Percentiles rank a stretch among this genome's conserved stretches.
Evolutionary conservation across 129 eudicot genomes (phyloP).

Genomic region (Chrysanthemum seticuspe): DNA sequence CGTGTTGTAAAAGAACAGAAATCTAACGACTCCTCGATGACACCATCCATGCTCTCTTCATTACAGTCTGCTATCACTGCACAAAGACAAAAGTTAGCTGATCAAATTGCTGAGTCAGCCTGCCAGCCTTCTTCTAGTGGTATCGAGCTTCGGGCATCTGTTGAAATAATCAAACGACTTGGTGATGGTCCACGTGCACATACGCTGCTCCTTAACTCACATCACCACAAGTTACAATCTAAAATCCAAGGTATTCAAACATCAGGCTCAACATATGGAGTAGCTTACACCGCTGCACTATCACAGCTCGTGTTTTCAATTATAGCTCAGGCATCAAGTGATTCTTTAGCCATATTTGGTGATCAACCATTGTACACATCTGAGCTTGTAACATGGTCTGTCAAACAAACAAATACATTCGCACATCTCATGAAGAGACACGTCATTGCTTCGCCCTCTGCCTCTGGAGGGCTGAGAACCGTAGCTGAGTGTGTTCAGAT

Average conservation of each 20-base stretch:
- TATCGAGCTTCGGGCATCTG: slow-evolving; percentile 67
- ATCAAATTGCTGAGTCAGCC: slow-evolving; percentile 78
- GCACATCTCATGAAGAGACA: slow-evolving; percentile 63
- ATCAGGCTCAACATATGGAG: slow-evolving; percentile 52
- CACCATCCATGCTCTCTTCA: slow-evolving; percentile 33
- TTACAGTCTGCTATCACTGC: slow-evolving; percentile 52
- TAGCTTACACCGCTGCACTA: slow-evolving; percentile 66
- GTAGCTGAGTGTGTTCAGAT: slow-evolving; percentile 86
- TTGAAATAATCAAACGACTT: slow-evolving; percentile 65
- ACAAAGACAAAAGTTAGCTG: slow-evolving; percentile 71
- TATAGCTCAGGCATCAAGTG: slow-evolving; percentile 87
- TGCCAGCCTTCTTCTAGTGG: slow-evolving; percentile 69
- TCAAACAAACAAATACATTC: slow-evolving; percentile 57
- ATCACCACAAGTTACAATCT: slow-evolving; percentile 52
- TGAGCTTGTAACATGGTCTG: slow-evolving; percentile 91
- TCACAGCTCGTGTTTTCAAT: slow-evolving; percentile 78
- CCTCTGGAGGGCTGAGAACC: slow-evolving; percentile 66
- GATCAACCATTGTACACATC: slow-evolving; percentile 83
- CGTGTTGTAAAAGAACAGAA: slow-evolving; percentile 45
- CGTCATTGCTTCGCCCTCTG: slow-evolving; percentile 65
- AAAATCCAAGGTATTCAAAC: slow-evolving; percentile 51
- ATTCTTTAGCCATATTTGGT: slow-evolving; percentile 71
- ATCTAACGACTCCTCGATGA: slow-evolving; percentile 27
- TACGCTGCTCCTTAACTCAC: slow-evolving; percentile 62
- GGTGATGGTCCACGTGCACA: slow-evolving; percentile 98